These are phyloP conservation scores for Suhomyces guaymorum DNA, from an alignment of 1,139 yeast genomes.

Conservation along the genomic window DNA sequence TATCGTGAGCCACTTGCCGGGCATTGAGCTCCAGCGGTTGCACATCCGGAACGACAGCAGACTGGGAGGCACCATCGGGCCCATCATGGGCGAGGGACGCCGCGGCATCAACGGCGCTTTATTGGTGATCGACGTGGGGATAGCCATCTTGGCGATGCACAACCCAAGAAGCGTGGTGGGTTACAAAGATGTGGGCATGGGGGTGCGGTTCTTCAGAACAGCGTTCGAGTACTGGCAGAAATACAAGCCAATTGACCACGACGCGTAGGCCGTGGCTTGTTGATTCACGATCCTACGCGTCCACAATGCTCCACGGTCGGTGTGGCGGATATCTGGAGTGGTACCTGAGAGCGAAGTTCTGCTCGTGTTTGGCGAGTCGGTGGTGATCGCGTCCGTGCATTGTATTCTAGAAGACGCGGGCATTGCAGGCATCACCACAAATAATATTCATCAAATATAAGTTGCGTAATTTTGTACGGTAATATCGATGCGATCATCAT, in stretches of 20 bases:
- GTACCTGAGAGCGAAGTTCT: no score
- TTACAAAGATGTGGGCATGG: slow-evolving; percentile 45
- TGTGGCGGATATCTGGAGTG: no score
- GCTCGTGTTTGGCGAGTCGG: no score
- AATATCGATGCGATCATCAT: no score
- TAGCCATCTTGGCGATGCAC: slow-evolving; percentile 50
- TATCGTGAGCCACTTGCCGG: slow-evolving; percentile 26
- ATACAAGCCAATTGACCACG: slow-evolving; percentile 1
- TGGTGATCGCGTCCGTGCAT: no score
- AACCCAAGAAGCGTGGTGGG: slow-evolving; percentile 47
- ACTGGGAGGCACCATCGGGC: slow-evolving; percentile 51
- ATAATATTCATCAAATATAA: no score
- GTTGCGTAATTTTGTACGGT: no score
- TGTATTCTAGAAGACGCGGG: no score
- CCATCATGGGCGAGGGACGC: slow-evolving; percentile 37
- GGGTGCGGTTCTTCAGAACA: slow-evolving; percentile 39
- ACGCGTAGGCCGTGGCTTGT: background rate
- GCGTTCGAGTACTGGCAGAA: slow-evolving; percentile 38
- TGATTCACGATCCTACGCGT: background rate
- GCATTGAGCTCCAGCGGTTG: slow-evolving; percentile 39
- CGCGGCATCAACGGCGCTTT: slow-evolving; percentile 37
- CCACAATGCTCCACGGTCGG: no score
- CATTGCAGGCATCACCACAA: no score
- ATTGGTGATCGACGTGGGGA: slow-evolving; percentile 44
- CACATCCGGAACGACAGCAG: slow-evolving; percentile 47